Percentiles rank a stretch among this genome's conserved stretches.
phyloP scores from a whole-genome alignment of 768 basidiomycete species.

The Tricholoma sp. region DNA sequence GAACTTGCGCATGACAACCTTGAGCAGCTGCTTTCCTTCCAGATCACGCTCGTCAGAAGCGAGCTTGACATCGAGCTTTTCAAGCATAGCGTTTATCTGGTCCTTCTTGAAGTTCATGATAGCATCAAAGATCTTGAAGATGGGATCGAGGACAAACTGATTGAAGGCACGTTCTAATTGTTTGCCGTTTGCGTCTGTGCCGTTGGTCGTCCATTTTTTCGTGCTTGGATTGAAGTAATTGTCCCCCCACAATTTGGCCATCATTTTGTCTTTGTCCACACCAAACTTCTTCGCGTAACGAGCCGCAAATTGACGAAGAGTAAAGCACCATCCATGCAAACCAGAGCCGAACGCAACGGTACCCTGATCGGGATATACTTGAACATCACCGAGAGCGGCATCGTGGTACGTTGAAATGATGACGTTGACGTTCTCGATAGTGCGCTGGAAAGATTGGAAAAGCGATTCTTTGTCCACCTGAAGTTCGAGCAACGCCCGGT shows the following conservation, averaged over 20 bases:
- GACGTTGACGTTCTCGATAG: conserved; percentile 97
- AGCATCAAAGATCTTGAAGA: conserved; percentile 96
- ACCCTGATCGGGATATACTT: conserved; percentile 97
- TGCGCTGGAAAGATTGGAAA: conserved; percentile 96
- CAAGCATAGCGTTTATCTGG: conserved; percentile 72
- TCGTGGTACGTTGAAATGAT: conserved; percentile 98
- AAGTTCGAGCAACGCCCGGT: conserved; percentile 97
- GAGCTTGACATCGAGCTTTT: conserved; percentile 95
- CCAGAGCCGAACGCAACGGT: conserved; percentile 99
- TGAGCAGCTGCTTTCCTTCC: conserved; percentile 94
- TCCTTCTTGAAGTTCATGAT: conserved; percentile 99
- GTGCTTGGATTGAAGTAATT: conserved; percentile 98
- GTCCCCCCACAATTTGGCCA: conserved; percentile 97
- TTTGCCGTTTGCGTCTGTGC: conserved; percentile 75
- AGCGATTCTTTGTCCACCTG: conserved; percentile 96
- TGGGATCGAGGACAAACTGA: conserved; percentile 96
- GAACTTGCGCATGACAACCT: conserved; percentile 99
- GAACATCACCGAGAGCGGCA: conserved; percentile 90
- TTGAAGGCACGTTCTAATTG: conserved; percentile 98
- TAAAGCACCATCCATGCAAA: conserved; percentile 99
- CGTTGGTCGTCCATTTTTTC: conserved; percentile 90
- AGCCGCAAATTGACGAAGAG: conserved; percentile 92
- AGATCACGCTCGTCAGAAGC: conserved; percentile 84
- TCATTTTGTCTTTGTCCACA: conserved; percentile 98
- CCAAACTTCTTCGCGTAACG: conserved; percentile 98